phyloP scores from a whole-genome alignment of 441 rosid species.

The Breynia disticha region DNA sequence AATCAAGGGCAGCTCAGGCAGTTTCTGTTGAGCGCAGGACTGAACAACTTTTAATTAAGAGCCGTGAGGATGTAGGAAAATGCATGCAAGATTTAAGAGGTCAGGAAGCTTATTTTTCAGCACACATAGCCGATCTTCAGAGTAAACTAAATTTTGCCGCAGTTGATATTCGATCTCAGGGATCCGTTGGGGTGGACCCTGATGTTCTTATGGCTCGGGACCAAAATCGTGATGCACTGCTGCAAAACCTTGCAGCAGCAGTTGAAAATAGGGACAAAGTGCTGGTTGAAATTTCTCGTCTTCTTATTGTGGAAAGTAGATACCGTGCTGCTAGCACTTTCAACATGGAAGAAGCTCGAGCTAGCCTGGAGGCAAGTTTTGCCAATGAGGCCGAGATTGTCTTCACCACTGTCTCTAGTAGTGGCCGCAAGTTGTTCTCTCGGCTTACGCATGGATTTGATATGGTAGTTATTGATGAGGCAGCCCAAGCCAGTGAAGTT shows the following conservation, averaged over 20 bases:
- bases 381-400: constrained; percentile 99
- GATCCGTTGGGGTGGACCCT: constrained; percentile 97
- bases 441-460: constrained; percentile 98
- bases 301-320: constrained; percentile 69
- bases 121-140: constrained; percentile 70
- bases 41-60: constrained; percentile 70
- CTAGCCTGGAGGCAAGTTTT: constrained; percentile 94
- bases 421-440: constrained; percentile 94
- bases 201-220: constrained; percentile 85
- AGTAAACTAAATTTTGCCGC: constrained; percentile 73
- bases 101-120: constrained; percentile 71
- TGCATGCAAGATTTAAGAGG: constrained; percentile 76
- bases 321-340: constrained; percentile 76
- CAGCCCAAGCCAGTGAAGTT: constrained; percentile 98
- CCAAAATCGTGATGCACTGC: constrained; percentile 74
- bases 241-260: constrained; percentile 87
- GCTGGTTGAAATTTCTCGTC: constrained; percentile 97
- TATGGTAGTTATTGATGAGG: constrained; percentile 99
- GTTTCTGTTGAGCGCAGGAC: constrained; percentile 98
- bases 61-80: constrained; percentile 76
- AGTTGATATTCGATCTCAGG: constrained; percentile 72
- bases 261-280: constrained; percentile 95
- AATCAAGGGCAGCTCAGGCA: constrained; percentile 97
- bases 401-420: constrained; percentile 97
- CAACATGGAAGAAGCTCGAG: constrained; percentile 94